A percentile compares a stretch with the other conserved stretches of the same genome.
Conservation (phyloP, 2,329 filamentous ascomycete species). For the Sporothrix variecibatus region DNA sequence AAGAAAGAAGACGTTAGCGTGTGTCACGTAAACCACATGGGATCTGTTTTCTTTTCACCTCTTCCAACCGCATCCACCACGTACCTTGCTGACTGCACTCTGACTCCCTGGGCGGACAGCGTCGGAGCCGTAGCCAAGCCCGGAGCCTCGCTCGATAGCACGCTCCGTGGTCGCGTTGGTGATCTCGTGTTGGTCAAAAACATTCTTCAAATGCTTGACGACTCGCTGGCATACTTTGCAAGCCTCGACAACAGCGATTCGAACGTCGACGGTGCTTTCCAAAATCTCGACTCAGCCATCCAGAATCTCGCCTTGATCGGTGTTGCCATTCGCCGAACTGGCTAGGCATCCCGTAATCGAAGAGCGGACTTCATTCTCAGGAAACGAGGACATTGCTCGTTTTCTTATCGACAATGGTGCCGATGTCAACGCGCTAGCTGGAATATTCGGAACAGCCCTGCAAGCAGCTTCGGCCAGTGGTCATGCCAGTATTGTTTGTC, state of each 20-base stretch:
- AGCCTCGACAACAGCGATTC: neutral
- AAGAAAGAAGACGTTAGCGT: neutral
- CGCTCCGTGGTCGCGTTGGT: neutral
- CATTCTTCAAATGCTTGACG: neutral
- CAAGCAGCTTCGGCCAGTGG: too few species aligned
- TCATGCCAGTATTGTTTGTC: too few species aligned
- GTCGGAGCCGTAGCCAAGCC: neutral
- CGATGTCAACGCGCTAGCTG: too few species aligned
- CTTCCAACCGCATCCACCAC: neutral
- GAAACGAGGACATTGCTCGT: too few species aligned
- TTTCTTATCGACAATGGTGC: too few species aligned
- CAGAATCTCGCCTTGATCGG: neutral
- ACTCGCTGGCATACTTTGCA: neutral
- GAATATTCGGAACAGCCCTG: too few species aligned
- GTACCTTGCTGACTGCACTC: neutral
- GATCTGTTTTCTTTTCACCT: neutral
- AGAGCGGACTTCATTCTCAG: neutral
- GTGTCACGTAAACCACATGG: too few species aligned
- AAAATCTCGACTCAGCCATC: neutral
- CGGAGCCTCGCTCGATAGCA: neutral
- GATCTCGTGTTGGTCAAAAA: neutral
- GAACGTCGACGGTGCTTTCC: neutral
- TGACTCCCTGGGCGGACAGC: neutral
- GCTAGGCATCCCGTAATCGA: neutral
- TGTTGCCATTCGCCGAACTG: neutral